Evolutionary conservation across 1,139 yeast species (phyloP).

Genomic region (Suhomyces maxii): DNA sequence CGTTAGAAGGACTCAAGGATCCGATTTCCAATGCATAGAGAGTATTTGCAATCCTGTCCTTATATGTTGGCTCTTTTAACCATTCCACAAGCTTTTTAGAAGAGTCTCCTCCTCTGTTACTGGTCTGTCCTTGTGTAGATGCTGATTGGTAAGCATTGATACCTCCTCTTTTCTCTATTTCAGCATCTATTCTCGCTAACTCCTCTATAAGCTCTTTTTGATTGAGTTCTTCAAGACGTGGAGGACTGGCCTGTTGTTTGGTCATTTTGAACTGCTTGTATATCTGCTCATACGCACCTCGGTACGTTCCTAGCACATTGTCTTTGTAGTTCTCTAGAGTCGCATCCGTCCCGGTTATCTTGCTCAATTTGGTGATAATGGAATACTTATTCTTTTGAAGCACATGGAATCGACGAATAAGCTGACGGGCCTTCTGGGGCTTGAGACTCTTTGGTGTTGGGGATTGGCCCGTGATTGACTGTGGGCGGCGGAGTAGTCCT

Average conservation of each 20-base stretch:
- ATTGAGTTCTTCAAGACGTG: conserved; percentile 21
- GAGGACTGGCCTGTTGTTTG: conserved; percentile 14
- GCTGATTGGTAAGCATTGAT: conserved; percentile 79
- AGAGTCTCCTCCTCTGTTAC: conserved; percentile 84
- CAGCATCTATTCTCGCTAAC: conserved; percentile 59
- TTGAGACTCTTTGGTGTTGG: conserved; percentile 44
- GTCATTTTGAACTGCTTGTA: conserved; percentile 9
- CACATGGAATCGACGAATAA: conserved; percentile 69
- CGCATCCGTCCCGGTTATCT: conserved; percentile 10
- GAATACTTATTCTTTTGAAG: conserved; percentile 51
- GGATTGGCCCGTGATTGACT: conserved; percentile 17
- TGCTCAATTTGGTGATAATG: conserved; percentile 28
- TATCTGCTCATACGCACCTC: background rate
- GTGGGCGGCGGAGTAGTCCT: conserved; percentile 11
- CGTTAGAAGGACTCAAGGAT: conserved; percentile 65
- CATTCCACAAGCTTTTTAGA: conserved; percentile 73
- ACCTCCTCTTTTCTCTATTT: conserved; percentile 65
- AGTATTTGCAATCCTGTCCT: conserved; percentile 14
- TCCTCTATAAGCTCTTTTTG: conserved; percentile 21
- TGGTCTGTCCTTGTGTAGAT: conserved; percentile 78
- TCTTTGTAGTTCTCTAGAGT: conserved; percentile 26
- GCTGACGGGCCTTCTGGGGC: conserved; percentile 64
- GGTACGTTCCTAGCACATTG: background rate
- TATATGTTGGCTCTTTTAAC: conserved; percentile 38
- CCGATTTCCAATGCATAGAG: conserved; percentile 75